Conservation (phyloP, 2,329 filamentous ascomycete genomes). For the Sporothrix phasma region DNA sequence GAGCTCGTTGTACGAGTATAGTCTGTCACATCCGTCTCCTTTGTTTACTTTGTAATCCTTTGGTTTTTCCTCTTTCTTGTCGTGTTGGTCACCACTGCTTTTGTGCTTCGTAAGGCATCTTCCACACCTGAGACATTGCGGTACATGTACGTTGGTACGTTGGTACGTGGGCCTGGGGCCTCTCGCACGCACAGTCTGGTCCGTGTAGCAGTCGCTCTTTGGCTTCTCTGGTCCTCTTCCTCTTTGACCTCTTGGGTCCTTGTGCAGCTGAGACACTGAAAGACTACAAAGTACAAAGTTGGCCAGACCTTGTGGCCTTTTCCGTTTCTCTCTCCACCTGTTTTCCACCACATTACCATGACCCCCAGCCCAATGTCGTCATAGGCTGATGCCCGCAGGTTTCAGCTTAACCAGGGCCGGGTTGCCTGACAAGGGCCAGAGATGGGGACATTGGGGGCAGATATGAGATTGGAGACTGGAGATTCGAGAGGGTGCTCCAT, state of each 20-base stretch:
- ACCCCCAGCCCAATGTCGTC: slow-evolving; percentile 6
- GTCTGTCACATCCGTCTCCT: no score
- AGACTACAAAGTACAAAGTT: no score
- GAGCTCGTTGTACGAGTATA: no score
- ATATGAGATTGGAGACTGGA: no score
- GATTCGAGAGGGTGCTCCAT: neutral
- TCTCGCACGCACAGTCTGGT: neutral
- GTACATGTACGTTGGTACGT: no score
- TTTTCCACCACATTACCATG: neutral
- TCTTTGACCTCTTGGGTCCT: no score
- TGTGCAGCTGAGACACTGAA: neutral
- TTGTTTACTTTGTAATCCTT: no score
- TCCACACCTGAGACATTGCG: neutral
- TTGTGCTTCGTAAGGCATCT: neutral
- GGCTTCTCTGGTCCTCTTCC: no score
- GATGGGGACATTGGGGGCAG: neutral
- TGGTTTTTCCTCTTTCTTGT: no score
- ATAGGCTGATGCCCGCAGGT: slow-evolving; percentile 1
- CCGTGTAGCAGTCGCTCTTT: neutral
- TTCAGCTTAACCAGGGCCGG: slow-evolving; percentile 4
- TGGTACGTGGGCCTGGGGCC: neutral
- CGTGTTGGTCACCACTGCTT: neutral
- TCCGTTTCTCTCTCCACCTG: neutral
- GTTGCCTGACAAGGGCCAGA: neutral
- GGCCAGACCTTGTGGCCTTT: no score